Base-by-base conservation (phyloP, 2,329 filamentous ascomycete genomes). In the Penicillium sp. region DNA sequence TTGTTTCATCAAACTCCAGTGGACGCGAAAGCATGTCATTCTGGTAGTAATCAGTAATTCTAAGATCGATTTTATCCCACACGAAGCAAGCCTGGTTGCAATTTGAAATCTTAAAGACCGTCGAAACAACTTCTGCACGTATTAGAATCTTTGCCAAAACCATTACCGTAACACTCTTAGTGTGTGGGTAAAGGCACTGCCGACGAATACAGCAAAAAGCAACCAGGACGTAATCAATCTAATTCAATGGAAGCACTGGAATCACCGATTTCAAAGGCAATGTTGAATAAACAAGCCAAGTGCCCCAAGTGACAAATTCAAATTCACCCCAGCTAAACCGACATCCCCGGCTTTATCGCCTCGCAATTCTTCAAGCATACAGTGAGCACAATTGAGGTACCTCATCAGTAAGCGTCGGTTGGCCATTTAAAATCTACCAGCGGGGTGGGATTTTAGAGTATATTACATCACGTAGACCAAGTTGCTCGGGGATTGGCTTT, bases 311-410 rank as follows among this genome's bases (percentile, higher is more conserved):
- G 37, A 39, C 13, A 47, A 51, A 31, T 46, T 48, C 26, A 47
- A 48, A 37, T 46, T 21, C 52, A 43, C 50, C 27, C 41, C 35
- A 33, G 48, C 33, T 19, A 22, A 48, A 29, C n/a, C 33, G 21
- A 10, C 14, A 16, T 37, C 37, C 35, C 27, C 49, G 29, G 41
- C 27, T 47, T 50, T 39, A n/a, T 35, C 14, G 44, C 24, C 48
- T 57, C 46, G 22, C 33, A 39, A 29, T 53, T 48, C 14, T 53
- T 35, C 54, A 47, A 48, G 48, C 56, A 61, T 61, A 63, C 60
- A 52, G 39, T 41, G 43, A 47, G 41, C 46, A 43, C 35, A 29
- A 9, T 21, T 57, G 48, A 29, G 16, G 35, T 52, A 22, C 31
- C 39, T 16, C 39, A 49, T 63, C 44, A 39, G 41, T 57, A 55